phyloP scores from a whole-genome alignment of 805 yeast genomes.

The Kurtzmaniella cleridarum region DNA sequence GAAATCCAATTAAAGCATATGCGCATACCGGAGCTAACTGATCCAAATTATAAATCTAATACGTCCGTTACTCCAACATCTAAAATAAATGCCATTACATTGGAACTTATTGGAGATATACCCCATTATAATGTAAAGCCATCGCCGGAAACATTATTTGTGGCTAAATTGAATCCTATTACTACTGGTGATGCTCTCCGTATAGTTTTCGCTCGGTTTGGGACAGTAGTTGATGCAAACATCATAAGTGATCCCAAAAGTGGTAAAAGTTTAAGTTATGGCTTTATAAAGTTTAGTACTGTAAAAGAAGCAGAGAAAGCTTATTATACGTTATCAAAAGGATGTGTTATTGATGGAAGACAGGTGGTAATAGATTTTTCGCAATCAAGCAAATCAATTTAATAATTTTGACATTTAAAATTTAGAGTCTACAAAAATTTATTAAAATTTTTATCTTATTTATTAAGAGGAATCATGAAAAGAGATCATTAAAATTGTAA shows the following conservation, averaged over 20 bases:
- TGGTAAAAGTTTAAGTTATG: conserved; percentile 52
- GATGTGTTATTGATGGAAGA: conserved; percentile 56
- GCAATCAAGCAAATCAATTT: conserved; percentile 29
- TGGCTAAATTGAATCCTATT: conserved; percentile 58
- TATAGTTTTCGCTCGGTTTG: conserved; percentile 58
- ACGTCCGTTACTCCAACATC: conserved; percentile 11
- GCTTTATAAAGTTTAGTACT: conserved; percentile 52
- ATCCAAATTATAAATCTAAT: conserved; percentile 4
- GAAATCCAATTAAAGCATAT: conserved; percentile 8
- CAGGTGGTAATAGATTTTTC: conserved; percentile 65
- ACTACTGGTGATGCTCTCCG: conserved; percentile 54
- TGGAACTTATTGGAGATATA: conserved; percentile 61
- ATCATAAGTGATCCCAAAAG: conserved; percentile 44
- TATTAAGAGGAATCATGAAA: conserved; percentile 2
- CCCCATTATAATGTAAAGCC: conserved; percentile 56
- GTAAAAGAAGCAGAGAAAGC: conserved; percentile 55
- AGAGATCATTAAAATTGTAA: conserved; percentile 7
- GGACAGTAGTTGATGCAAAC: conserved; percentile 43
- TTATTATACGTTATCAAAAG: conserved; percentile 52
- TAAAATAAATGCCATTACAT: conserved; percentile 48
- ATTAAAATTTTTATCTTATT: neutral
- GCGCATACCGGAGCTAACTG: conserved; percentile 16
- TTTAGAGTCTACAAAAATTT: neutral
- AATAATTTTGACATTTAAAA: neutral
- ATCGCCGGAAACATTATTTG: conserved; percentile 54